These are phyloP conservation scores for Apophysomyces ossiformis DNA, from an alignment of 371 early-diverging fungal genomes.

Conservation along the genomic window DNA sequence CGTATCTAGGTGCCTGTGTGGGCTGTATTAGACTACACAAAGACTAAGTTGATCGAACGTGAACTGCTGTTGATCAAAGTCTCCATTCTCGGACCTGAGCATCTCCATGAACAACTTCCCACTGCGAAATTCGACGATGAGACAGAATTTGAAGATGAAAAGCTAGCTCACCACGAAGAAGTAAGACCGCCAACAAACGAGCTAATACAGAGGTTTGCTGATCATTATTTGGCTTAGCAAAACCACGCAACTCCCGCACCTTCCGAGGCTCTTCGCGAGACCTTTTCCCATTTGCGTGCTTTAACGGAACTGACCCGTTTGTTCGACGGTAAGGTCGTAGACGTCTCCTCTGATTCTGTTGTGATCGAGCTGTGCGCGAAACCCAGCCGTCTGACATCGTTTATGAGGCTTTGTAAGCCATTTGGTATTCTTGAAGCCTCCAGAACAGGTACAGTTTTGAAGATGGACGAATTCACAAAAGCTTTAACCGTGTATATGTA, in stretches of 20 bases:
- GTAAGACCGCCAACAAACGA: slow-evolving; percentile 8
- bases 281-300: slow-evolving; percentile 79
- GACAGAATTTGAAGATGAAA: slow-evolving; percentile 41
- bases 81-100: slow-evolving; percentile 82
- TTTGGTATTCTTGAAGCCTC: slow-evolving; percentile 94
- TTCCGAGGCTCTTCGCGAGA: slow-evolving; percentile 58
- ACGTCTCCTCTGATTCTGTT: slow-evolving; percentile 81
- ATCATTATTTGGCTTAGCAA: not conserved
- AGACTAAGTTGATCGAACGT: slow-evolving; percentile 83
- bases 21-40: slow-evolving; percentile 96
- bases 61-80: slow-evolving; percentile 93
- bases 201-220: not conserved
- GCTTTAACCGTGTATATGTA: slow-evolving; percentile 22
- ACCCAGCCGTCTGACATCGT: slow-evolving; percentile 83
- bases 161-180: slow-evolving; percentile 33
- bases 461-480: not conserved
- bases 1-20: slow-evolving; percentile 83
- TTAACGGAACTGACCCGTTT: slow-evolving; percentile 83
- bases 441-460: slow-evolving; percentile 67
- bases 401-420: slow-evolving; percentile 88
- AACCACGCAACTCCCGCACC: slow-evolving; percentile 24
- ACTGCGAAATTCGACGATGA: slow-evolving; percentile 33
- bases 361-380: slow-evolving; percentile 91
- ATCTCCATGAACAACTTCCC: slow-evolving; percentile 44
- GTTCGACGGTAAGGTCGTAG: slow-evolving; percentile 87